Evolutionary conservation across 176 grass and related monocot species (phyloP), one percentile per base, ranked within the genome.

Genomic region (barley (Hordeum vulgare)): DNA sequence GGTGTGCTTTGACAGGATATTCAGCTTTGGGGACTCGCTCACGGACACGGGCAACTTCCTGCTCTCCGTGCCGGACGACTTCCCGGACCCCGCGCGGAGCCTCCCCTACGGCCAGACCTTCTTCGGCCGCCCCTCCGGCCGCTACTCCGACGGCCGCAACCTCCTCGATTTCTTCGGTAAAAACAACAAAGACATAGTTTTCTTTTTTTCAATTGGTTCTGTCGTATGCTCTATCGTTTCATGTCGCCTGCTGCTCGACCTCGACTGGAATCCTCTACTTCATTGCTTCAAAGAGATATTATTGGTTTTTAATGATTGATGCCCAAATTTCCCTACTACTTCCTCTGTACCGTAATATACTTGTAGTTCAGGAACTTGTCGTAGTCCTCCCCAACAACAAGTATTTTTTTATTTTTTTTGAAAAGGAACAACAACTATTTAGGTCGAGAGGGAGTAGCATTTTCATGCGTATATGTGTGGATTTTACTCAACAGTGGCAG

Each of bases 121-220:
- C 90, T 97, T 97, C 86, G 90, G 87, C 77, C 90, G 90, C 79
- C 88, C 95, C 63, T 89, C 92, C 17, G 95, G 95, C 17, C 80
- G 95, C 4, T 94, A 90, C 81, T 71, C 83, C 88, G 88, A 97
- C 59, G 95, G 95, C 36, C 90, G 95, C 27, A 85, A 94, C 90
- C 87, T 97, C 58, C 81, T 97, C 74, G 95, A 97, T 82, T 97
- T 97, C 90, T 83, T 97, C 21, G 95, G 92, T 94, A 75, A 25
- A 12, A 71, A 33, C 14, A 64, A 7, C 31, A 35, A 35, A 26
- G 14, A 53, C 49, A 53, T 62, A 7, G 5, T 39, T 4, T 44
- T 17, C 18, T 71, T 25, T 63, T 20, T 33, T 36, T 51, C 18
- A 17, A 34, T 74, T 41, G 21, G 21, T 29, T 63, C 6, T 72